Evolutionary conservation across 164 flowering plant species (phyloP), one percentile per base, ranked within the genome.

Genomic region (Liquidambar formosana): DNA sequence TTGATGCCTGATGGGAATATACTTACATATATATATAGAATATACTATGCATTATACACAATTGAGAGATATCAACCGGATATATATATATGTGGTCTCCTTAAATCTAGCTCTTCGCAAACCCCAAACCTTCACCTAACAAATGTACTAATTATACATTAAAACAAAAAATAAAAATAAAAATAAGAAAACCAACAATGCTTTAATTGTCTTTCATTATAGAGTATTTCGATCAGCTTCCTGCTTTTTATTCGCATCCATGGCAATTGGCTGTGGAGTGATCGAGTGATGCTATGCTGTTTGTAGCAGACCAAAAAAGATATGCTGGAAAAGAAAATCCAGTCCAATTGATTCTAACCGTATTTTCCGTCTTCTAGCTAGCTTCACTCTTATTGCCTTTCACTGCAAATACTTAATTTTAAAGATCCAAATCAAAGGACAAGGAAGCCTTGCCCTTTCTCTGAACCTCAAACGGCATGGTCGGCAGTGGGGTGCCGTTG

Each of bases 381-480:
- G n/a, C n/a, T n/a, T n/a, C n/a, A n/a, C n/a, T n/a, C n/a, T n/a
- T n/a, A n/a, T n/a, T n/a, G n/a, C n/a, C n/a, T n/a, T 33, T 33
- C 41, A 33, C 41, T 33, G 6, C 41, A 33, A 33, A 33, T 33
- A 2, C 41, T 33, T n/a, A n/a, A n/a, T n/a, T 33, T 68, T 57
- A 79, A 21, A 74, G 57, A 45, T 79, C 71, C 47, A 71, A 75
- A 57, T 78, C 75, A 43, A 81, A 71, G 28, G 84, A 72, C 82
- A 76, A 78, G 61, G 89, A 85, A 9, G 75, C 58, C 41, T 81
- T 84, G 43, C 76, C 78, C 44, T 80, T 80, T 67, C 70, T 73
- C 45, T 69, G 53, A n/a, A 64, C 61, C 14, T 71, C 61, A 33
- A 6, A 6, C 2, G 41, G 41, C 41, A 6, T 6, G 19, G 28